Evolutionary conservation across 2,329 filamentous ascomycete genomes (phyloP).

Genomic region (Pseudodiploospora longispora): DNA sequence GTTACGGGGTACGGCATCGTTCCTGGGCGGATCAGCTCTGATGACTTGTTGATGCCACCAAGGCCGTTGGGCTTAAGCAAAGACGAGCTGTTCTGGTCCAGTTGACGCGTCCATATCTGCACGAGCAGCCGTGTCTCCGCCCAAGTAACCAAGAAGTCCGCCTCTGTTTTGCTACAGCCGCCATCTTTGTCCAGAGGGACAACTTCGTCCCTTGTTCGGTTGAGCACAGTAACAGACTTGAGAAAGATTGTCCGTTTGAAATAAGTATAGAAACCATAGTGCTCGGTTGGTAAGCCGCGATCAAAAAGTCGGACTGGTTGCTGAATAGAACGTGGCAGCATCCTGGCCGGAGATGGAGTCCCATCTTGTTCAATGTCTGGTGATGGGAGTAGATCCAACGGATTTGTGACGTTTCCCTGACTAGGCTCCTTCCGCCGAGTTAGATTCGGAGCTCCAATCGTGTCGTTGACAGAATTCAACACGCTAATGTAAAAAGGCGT

Average conservation of each 20-base stretch:
- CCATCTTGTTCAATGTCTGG: conserved; percentile 60
- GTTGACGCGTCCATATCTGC: conserved; percentile 53
- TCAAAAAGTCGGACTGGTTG: conserved; percentile 85
- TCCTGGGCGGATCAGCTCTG: conserved; percentile 38
- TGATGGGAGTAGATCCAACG: conserved; percentile 46
- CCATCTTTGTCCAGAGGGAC: conserved; percentile 45
- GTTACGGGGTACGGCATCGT: conserved; percentile 58
- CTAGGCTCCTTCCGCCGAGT: not conserved
- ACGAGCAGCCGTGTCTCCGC: conserved; percentile 54
- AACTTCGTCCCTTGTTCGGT: conserved; percentile 32
- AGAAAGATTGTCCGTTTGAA: conserved; percentile 84
- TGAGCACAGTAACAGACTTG: conserved; percentile 45
- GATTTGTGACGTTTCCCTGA: conserved; percentile 12
- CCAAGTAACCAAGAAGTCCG: conserved; percentile 50
- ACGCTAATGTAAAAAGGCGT: conserved; percentile 86
- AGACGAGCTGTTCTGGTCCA: conserved; percentile 35
- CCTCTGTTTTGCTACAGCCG: conserved; percentile 44
- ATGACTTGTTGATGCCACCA: conserved; percentile 17
- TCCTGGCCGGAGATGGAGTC: conserved; percentile 59
- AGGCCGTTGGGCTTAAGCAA: conserved; percentile 21
- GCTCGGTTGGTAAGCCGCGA: conserved; percentile 69
- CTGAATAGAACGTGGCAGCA: conserved; percentile 61
- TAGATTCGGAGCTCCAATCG: conserved; percentile 19
- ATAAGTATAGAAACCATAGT: conserved; percentile 92
- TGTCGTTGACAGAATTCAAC: conserved; percentile 37